A percentile compares a stretch with the other conserved stretches of the same genome.
phyloP scores from a whole-genome alignment of 306 rosid species.

The Morella rubra region DNA sequence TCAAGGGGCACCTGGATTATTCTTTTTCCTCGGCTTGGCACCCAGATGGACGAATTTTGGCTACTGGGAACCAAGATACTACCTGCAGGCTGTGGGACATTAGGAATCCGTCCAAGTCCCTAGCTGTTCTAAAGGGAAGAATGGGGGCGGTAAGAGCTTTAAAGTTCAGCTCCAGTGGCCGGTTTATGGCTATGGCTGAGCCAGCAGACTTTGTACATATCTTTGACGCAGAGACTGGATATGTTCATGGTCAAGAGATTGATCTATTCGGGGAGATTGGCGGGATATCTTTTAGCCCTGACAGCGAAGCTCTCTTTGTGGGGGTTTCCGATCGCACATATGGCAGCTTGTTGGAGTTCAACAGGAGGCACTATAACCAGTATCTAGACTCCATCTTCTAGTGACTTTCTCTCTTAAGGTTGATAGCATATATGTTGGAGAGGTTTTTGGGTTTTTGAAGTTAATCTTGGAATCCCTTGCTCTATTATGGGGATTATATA shows the following conservation, averaged over 20 bases:
- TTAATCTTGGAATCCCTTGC: neutral
- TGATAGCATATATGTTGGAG: slow-evolving; percentile 9
- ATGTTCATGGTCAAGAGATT: slow-evolving; percentile 63
- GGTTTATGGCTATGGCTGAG: slow-evolving; percentile 87
- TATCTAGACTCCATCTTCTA: slow-evolving; percentile 54
- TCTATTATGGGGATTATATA: neutral
- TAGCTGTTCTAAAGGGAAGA: slow-evolving; percentile 80
- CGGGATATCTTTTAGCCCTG: slow-evolving; percentile 87
- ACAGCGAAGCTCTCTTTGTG: slow-evolving; percentile 72
- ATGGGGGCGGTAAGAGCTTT: slow-evolving; percentile 89
- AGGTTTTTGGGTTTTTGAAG: slow-evolving; percentile 6
- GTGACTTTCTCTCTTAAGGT: neutral
- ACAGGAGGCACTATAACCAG: slow-evolving; percentile 38
- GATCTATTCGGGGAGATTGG: slow-evolving; percentile 94
- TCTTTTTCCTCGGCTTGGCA: slow-evolving; percentile 97
- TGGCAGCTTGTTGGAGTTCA: slow-evolving; percentile 83
- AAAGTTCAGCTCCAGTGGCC: slow-evolving; percentile 67
- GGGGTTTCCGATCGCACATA: slow-evolving; percentile 84
- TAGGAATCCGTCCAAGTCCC: slow-evolving; percentile 71
- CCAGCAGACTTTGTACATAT: slow-evolving; percentile 92
- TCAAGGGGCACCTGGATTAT: slow-evolving; percentile 89
- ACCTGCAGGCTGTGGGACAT: slow-evolving; percentile 97
- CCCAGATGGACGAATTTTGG: slow-evolving; percentile 79
- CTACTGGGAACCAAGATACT: slow-evolving; percentile 95
- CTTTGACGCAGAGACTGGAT: slow-evolving; percentile 56